Evolutionary conservation across 179 eudicot genomes (phyloP), one percentile per base, ranked within the genome.

Genomic region (Patellifolia procumbens): DNA sequence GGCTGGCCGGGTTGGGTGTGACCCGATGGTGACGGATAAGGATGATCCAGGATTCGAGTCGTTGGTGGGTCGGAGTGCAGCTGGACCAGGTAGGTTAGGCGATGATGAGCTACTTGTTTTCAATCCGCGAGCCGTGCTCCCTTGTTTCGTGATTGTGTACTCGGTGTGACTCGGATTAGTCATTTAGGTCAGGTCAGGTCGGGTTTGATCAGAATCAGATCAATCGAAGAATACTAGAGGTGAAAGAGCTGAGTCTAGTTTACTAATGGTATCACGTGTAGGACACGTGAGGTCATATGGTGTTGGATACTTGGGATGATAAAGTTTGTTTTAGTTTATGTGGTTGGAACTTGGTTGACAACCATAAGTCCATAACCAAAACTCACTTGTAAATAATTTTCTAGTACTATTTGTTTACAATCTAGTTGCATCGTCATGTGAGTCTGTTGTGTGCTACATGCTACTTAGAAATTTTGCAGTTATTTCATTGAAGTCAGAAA

Each of bases 1-100:
- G 0, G 98, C 98, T 20, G 98, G 98, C 6, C 90, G 94, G 83
- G 91, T 91, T 43, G 98, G 92, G 65, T 88, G 86, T 26, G 94
- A 86, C 34, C 83, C 85, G 51, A 81, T 74, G 46, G 68, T 80
- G 65, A 83, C 42, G 3, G 87, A 82, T 31, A 92, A 91, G 76
- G 94, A 82, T 29, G 94, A 88, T 55, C 83, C 85, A 46, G 94
- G 96, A 20, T 91, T 74, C 7, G 96, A 91, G 66, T 91, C 97
- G 45, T 67, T 88, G 9, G 83, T 85, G 76, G 91, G 88, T 4
- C 77, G 78, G 62, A 84, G 48, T 1, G 72, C 11, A 32, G 84
- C 51, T 70, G 64, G 62, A 3, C 62, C 17, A 0, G 49, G 75
- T 22, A 82, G 83, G 67, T 45, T 82, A 78, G 94, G 86, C 19